Evolutionary conservation across 495 filamentous ascomycete species (phyloP).

Genomic region (Xylaria intraflava): DNA sequence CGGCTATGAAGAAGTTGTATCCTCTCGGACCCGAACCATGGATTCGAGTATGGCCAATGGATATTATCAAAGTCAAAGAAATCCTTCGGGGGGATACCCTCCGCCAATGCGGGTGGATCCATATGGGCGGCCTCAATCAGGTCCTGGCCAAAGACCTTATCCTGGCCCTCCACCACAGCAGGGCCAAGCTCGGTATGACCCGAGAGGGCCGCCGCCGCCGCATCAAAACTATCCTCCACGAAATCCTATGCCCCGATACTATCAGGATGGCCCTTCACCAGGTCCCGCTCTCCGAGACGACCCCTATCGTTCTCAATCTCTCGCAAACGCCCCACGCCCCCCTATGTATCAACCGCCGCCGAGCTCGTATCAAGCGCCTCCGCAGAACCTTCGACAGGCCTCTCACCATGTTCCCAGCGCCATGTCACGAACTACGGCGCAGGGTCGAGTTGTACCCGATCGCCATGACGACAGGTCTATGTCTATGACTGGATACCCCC

Average conservation of each 20-base stretch:
- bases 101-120: constrained; percentile 14
- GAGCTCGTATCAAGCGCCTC: constrained; percentile 59
- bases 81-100: constrained; percentile 37
- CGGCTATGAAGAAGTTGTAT: constrained; percentile 35
- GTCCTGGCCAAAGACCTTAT: constrained; percentile 41
- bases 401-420: constrained; percentile 56
- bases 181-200: constrained; percentile 29
- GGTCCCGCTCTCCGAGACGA: constrained; percentile 76
- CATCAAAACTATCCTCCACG: constrained; percentile 46
- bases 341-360: constrained; percentile 59
- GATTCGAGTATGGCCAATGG: constrained; percentile 44
- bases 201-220: constrained; percentile 42
- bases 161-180: constrained; percentile 44
- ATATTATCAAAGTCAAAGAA: constrained; percentile 50
- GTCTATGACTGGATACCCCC: constrained; percentile 83
- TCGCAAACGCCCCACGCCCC: constrained; percentile 66
- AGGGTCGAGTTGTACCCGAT: constrained; percentile 85
- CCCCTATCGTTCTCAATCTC: constrained; percentile 81
- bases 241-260: constrained; percentile 48
- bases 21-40: constrained; percentile 33
- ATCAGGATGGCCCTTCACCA: constrained; percentile 44
- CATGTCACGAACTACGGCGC: constrained; percentile 66
- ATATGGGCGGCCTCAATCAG: constrained; percentile 20
- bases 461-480: constrained; percentile 88
- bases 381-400: constrained; percentile 68